These are phyloP conservation scores for Metschnikowia proteae DNA, from an alignment of 805 yeast species.

Conservation along the genomic window DNA sequence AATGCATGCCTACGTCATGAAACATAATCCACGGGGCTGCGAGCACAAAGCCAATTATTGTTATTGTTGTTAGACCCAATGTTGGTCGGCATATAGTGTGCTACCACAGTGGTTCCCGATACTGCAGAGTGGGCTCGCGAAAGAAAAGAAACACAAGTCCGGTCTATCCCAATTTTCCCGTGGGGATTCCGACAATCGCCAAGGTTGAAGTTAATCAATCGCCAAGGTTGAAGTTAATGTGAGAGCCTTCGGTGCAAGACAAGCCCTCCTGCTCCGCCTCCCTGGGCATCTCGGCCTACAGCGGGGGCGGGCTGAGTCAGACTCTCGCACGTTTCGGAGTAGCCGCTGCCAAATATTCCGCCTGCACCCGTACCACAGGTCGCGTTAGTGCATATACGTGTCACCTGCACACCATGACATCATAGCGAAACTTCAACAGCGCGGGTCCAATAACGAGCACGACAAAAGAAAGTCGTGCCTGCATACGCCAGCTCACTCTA, in stretches of 20 bases:
- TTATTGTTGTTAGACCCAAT: no score
- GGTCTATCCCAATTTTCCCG: background rate
- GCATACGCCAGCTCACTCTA: background rate
- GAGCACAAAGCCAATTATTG: no score
- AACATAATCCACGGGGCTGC: no score
- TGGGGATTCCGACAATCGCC: background rate
- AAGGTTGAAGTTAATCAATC: no score
- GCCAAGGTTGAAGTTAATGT: no score
- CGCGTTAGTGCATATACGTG: conserved; percentile 2
- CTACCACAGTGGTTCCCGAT: no score
- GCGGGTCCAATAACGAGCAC: conserved; percentile 2
- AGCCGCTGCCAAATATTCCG: background rate
- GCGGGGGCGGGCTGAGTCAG: background rate
- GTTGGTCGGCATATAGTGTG: no score
- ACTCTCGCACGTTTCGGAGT: background rate
- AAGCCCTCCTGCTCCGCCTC: no score
- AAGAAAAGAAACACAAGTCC: background rate
- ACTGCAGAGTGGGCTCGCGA: background rate
- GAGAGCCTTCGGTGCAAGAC: no score
- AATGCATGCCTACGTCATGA: no score
- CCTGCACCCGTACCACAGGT: conserved; percentile 3
- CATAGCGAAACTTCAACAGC: background rate
- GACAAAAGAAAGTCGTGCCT: conserved; percentile 2
- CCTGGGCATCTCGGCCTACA: background rate
- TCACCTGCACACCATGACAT: conserved; percentile 2